Base-by-base conservation (phyloP, 2,329 filamentous ascomycete species). In the Fusarium zealandicum region DNA sequence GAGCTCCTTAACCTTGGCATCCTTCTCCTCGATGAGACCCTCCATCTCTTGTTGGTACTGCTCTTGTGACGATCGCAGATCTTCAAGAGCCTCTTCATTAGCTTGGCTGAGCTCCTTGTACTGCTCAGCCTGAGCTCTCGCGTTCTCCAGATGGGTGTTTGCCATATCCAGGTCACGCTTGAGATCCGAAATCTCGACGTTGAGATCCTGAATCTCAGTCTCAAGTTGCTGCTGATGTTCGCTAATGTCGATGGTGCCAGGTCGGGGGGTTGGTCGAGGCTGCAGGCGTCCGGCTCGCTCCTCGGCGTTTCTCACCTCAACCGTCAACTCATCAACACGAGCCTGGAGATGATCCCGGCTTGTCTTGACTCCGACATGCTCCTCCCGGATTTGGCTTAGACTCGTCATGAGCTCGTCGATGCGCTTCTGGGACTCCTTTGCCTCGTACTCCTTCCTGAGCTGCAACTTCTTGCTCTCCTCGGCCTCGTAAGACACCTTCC, bases 41-140 rank as follows among this genome's bases (percentile, higher is more conserved):
- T 96, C 92, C 72, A 92, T 91, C 68, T 98, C 92, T 64, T 93
- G 85, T n/a, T 87, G 86, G 72, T 92, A 96, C 69, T 95, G 86
- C 39, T 96, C 93, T 57, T 95, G 88, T 0, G 92, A 90, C 30
- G 89, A 85, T 41, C 87, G 89, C 47, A 96, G 80, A 53, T 87
- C 90, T 61, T 92, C 85, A 13, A 98, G 81, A 43, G 93, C 89
- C 64, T 98, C 93, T 71, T 99, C 95, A 2, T 91, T 88, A 27
- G 86, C 82, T 73, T 96, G 91, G 64, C 92, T 92, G 64, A 98
- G 91, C 42, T 88, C 84, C 73, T 90, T 93, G 80, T 96, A 98
- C 65, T 92, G 88, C 69, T 96, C 92, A 33, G 88, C 87, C 68
- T 96, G 89, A 30, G 85, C 82, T 73, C 90, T 92, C 12, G 90